These are phyloP conservation scores for Colletotrichum brevisporum DNA, from an alignment of 2,329 filamentous ascomycete genomes.

Conservation along the genomic window DNA sequence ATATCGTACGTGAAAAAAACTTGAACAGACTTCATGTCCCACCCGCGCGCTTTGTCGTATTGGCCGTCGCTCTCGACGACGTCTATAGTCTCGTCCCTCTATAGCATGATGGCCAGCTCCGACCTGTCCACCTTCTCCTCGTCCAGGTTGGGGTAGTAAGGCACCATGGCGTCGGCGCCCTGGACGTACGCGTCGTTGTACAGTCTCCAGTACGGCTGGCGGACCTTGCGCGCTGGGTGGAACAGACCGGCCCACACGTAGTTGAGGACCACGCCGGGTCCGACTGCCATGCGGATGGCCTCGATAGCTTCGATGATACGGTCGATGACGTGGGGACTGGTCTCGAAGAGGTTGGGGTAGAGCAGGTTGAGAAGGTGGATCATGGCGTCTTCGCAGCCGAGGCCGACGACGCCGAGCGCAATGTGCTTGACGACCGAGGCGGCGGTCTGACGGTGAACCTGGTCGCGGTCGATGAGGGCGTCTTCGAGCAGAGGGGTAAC, in stretches of 20 bases:
- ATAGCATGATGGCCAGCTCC: slow-evolving; percentile 88
- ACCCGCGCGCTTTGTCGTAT: slow-evolving; percentile 4
- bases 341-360: slow-evolving; percentile 98
- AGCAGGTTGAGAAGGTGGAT: slow-evolving; percentile 95
- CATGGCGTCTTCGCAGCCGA: slow-evolving; percentile 99
- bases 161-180: slow-evolving; percentile 93
- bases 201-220: slow-evolving; percentile 94
- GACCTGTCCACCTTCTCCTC: slow-evolving; percentile 84
- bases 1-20: slow-evolving; percentile 25
- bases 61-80: slow-evolving; percentile 3
- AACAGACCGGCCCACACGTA: slow-evolving; percentile 98
- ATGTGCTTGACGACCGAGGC: slow-evolving; percentile 98
- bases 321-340: slow-evolving; percentile 97
- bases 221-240: slow-evolving; percentile 95
- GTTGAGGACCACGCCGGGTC: slow-evolving; percentile 93
- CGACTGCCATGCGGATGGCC: slow-evolving; percentile 92
- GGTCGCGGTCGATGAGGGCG: slow-evolving; percentile 96
- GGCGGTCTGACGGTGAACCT: slow-evolving; percentile 97
- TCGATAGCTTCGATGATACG: slow-evolving; percentile 98
- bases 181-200: slow-evolving; percentile 99
- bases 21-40: not conserved
- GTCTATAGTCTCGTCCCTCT: slow-evolving; percentile 46
- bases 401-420: slow-evolving; percentile 94
- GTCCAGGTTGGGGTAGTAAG: slow-evolving; percentile 91
- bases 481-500: slow-evolving; percentile 96